These are phyloP conservation scores for Candida orba DNA, from an alignment of 805 yeast species.

Conservation along the genomic window DNA sequence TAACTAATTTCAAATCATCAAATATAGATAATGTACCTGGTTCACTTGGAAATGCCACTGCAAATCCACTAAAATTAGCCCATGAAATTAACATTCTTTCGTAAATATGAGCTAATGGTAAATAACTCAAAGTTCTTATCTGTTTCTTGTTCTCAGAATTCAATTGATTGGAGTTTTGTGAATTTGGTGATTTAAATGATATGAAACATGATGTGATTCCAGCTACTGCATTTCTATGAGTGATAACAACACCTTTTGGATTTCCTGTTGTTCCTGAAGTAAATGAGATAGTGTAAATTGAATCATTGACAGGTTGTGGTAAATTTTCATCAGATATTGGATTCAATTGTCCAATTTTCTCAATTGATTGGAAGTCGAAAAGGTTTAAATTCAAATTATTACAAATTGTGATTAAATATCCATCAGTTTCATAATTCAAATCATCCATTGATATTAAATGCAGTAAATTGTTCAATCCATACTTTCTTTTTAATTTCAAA, in stretches of 20 bases:
- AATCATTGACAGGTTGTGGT: constrained; percentile 30
- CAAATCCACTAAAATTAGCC: constrained; percentile 29
- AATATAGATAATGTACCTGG: constrained; percentile 36
- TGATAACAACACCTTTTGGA: constrained; percentile 52
- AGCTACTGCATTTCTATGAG: constrained; percentile 39
- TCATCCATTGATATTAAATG: constrained; percentile 43
- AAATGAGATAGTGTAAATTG: constrained; percentile 46
- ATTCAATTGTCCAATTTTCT: constrained; percentile 25
- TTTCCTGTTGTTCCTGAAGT: constrained; percentile 64
- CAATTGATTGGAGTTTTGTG: background rate
- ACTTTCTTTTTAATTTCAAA: constrained; percentile 32
- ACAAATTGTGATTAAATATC: constrained; percentile 16
- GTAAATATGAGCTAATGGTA: constrained; percentile 57
- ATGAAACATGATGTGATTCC: constrained; percentile 25
- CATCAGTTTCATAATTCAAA: constrained; percentile 23
- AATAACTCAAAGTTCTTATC: constrained; percentile 29
- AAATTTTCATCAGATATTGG: constrained; percentile 26
- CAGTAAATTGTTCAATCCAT: constrained; percentile 27
- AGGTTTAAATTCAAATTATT: constrained; percentile 27
- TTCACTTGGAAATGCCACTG: constrained; percentile 42
- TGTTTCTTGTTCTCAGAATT: constrained; percentile 18
- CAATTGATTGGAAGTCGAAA: constrained; percentile 27
- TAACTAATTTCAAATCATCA: constrained; percentile 40
- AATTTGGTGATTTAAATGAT: constrained; percentile 8
- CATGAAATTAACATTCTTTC: constrained; percentile 38